These are phyloP conservation scores for Ascochyta viciae-villosae DNA, from an alignment of 2,329 filamentous ascomycete species.

Conservation along the genomic window DNA sequence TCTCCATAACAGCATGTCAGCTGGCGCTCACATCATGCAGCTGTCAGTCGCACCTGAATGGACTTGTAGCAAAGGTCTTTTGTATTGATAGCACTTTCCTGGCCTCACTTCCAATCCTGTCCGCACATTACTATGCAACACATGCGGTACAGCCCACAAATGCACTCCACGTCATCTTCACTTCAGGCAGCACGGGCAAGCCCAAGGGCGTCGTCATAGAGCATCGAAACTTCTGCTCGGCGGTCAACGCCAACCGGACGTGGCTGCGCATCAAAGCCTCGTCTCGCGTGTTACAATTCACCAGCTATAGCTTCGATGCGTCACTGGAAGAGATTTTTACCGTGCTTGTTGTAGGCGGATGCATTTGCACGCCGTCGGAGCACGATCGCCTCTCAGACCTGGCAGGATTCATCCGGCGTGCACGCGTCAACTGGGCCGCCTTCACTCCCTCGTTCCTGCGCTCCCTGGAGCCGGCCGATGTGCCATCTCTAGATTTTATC, in stretches of 20 bases:
- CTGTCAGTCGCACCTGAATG: too few relatives aligned
- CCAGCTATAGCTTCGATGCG: constrained; percentile 59
- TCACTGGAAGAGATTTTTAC: background rate
- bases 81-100: background rate
- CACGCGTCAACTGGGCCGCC: too few relatives aligned
- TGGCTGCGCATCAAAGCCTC: constrained; percentile 44
- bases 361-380: background rate
- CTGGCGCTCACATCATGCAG: too few relatives aligned
- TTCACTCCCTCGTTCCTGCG: too few relatives aligned
- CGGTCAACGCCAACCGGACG: too few relatives aligned
- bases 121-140: constrained; percentile 12
- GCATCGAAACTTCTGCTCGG: background rate
- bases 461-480: too few relatives aligned
- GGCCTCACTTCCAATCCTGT: too few relatives aligned
- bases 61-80: background rate
- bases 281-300: constrained; percentile 34
- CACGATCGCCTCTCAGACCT: background rate
- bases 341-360: background rate
- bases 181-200: constrained; percentile 37
- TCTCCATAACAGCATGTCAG: too few relatives aligned
- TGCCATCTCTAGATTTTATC: too few relatives aligned
- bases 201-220: constrained; percentile 58
- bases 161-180: constrained; percentile 21
- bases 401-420: too few relatives aligned
- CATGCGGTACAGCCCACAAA: constrained; percentile 14